A percentile compares a stretch with the other conserved stretches of the same genome.
Evolutionary conservation across 2,329 filamentous ascomycete species (phyloP).

Genomic region (Fonsecaea multimorphosa): DNA sequence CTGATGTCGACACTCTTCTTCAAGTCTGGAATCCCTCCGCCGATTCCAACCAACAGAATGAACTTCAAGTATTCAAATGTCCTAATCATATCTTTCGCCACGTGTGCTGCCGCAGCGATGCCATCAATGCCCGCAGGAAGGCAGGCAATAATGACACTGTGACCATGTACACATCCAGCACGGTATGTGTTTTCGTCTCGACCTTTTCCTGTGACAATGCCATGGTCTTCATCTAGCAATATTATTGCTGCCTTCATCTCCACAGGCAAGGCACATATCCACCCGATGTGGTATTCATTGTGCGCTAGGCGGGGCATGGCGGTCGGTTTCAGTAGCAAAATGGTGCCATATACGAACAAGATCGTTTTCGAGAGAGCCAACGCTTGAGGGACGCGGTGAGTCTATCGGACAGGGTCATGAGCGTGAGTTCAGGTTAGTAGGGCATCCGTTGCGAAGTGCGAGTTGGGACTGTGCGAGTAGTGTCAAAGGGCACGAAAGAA

Average conservation of each 20-base stretch:
- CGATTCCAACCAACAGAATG: constrained; percentile 38
- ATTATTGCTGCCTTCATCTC: constrained; percentile 42
- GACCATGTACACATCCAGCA: constrained; percentile 33
- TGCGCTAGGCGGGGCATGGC: not conserved
- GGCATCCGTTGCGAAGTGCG: not conserved
- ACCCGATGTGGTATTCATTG: constrained; percentile 41
- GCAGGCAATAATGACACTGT: constrained; percentile 38
- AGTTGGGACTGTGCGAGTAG: not conserved
- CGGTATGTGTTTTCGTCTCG: constrained; percentile 30
- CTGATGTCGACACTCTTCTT: constrained; percentile 35
- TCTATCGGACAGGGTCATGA: not conserved
- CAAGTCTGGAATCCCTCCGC: constrained; percentile 33
- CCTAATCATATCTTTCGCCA: constrained; percentile 33
- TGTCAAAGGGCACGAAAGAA: too few species aligned
- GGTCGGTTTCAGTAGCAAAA: not conserved
- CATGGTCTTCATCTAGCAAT: constrained; percentile 39
- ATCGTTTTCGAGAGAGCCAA: not conserved
- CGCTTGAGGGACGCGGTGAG: not conserved
- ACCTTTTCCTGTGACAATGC: constrained; percentile 16
- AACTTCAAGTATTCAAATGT: constrained; percentile 29
- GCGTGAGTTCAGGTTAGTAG: not conserved
- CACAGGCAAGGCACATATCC: constrained; percentile 41
- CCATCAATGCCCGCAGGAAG: constrained; percentile 24
- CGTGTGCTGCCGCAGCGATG: constrained; percentile 37
- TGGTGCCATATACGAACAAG: not conserved